Evolutionary conservation across 23 red algal species (phyloP), one percentile per base, ranked within the genome.

Genomic region (Gracilariopsis chorda): DNA sequence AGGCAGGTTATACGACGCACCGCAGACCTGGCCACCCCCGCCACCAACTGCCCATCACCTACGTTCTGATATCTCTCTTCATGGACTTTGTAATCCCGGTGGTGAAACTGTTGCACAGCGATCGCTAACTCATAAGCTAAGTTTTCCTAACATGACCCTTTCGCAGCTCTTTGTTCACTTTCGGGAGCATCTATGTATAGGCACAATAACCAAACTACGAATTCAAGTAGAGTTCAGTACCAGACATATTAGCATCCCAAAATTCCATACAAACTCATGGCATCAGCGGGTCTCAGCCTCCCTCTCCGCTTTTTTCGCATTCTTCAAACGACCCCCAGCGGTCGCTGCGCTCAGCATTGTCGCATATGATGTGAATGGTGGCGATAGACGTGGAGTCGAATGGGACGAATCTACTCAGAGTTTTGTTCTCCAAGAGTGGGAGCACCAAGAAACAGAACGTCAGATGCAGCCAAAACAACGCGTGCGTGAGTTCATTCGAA

Each of bases 351-450:
- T 51, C n/a, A 78, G 79, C 28, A 48, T 93, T 44, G 90, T 67
- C 11, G 93, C 93, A 24, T 95, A 91, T 61, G 93, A 95, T 73
- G 74, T 95, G 20, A 85, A 89, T 46, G 93, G 86, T 10, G 82
- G 80, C 42, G 79, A 82, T 78, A 30, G 93, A 19, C 77, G 75
- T 41, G 72, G 87, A 13, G 62, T 95, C 24, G 93, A 89, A 55
- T 95, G 93, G 93, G 93, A 95, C 75, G 85, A 73, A 58, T 57
- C 59, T 32, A 86, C 61, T 36, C 67, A 85, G 63, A 55, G 57
- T 37, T 93, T 93, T 34, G 51, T 58, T 42, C 59, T 93, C 24
- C 21, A 93, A 68, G 90, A 93, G 49, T 85, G 80, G 90, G 80
- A 83, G 70, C 90, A 85, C 36, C 48, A 57, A 41, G 64, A 93